These are phyloP conservation scores for Ganoderma leucocontextum DNA, from an alignment of 1,284 basidiomycete species.

Conservation along the genomic window DNA sequence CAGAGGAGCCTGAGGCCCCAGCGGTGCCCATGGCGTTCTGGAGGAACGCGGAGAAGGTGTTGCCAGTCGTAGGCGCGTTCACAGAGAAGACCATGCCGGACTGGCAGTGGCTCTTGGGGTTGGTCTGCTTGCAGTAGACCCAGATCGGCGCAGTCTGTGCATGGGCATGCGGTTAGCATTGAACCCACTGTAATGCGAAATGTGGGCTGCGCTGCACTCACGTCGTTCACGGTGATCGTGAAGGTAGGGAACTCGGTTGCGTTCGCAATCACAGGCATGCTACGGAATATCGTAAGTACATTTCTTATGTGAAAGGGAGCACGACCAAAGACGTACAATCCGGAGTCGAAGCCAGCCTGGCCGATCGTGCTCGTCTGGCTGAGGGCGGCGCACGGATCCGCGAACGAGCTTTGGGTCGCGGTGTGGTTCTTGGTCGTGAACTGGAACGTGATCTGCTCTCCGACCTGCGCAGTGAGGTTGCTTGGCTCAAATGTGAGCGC, in stretches of 20 bases:
- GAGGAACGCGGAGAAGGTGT: slow-evolving; percentile 66
- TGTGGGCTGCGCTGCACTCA: slow-evolving; percentile 38
- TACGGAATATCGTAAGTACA: slow-evolving; percentile 31
- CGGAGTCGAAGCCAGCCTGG: slow-evolving; percentile 66
- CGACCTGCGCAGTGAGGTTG: slow-evolving; percentile 62
- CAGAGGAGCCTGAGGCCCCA: slow-evolving; percentile 10
- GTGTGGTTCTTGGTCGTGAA: slow-evolving; percentile 59
- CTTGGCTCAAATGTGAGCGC: slow-evolving; percentile 58
- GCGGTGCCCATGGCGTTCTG: slow-evolving; percentile 41
- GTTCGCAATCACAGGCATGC: slow-evolving; percentile 56
- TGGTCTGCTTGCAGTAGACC: slow-evolving; percentile 68
- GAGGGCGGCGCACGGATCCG: slow-evolving; percentile 59
- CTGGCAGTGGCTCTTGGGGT: slow-evolving; percentile 58
- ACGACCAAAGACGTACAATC: slow-evolving; percentile 53
- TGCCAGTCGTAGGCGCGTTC: slow-evolving; percentile 63
- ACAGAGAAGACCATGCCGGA: slow-evolving; percentile 73
- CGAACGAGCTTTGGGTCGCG: slow-evolving; percentile 66
- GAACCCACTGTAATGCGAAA: not conserved
- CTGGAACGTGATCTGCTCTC: slow-evolving; percentile 70
- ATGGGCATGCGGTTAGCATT: slow-evolving; percentile 6
- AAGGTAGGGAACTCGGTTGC: slow-evolving; percentile 57
- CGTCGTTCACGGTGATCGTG: slow-evolving; percentile 64
- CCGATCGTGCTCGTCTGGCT: slow-evolving; percentile 56
- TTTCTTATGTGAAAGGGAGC: not conserved
- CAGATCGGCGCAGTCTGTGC: slow-evolving; percentile 58